A percentile compares a stretch with the other conserved stretches of the same genome.
Conservation (phyloP, 1,139 yeast genomes). For the Ogataea hybrid region DNA sequence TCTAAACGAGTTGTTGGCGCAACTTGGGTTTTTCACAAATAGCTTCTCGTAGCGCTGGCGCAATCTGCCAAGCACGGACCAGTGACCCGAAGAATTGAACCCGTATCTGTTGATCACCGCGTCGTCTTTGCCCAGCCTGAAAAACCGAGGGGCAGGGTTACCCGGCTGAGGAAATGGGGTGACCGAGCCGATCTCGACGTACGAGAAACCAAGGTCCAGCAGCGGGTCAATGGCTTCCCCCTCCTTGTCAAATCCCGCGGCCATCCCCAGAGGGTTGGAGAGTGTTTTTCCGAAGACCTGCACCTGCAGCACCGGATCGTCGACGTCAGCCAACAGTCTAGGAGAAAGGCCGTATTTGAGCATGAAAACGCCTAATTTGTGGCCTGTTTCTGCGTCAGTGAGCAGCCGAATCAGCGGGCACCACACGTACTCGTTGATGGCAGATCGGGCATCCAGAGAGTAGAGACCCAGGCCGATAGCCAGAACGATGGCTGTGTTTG, state of each 20-base stretch:
- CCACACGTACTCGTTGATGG: conserved; percentile 73
- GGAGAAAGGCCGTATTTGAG: conserved; percentile 75
- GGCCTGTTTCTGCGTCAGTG: conserved; percentile 85
- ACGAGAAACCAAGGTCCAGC: conserved; percentile 77
- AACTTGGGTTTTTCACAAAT: conserved; percentile 34
- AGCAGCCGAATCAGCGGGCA: conserved; percentile 73
- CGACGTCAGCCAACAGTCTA: conserved; percentile 52
- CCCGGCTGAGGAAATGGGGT: conserved; percentile 96
- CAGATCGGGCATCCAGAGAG: conserved; percentile 72
- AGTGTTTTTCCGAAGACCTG: conserved; percentile 62
- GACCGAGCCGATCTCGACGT: conserved; percentile 90
- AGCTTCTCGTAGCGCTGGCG: conserved; percentile 55
- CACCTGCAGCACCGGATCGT: conserved; percentile 54
- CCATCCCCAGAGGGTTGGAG: conserved; percentile 82
- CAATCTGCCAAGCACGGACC: conserved; percentile 63
- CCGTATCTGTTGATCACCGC: conserved; percentile 96
- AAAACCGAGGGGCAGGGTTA: conserved; percentile 86
- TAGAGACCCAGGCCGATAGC: conserved; percentile 30
- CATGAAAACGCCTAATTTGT: conserved; percentile 65
- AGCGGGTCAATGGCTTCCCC: conserved; percentile 91
- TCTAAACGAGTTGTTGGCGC: conserved; percentile 55
- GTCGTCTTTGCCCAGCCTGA: conserved; percentile 77
- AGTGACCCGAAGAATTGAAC: conserved; percentile 89
- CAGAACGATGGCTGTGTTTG: conserved; percentile 23
- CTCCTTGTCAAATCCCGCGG: conserved; percentile 95